Evolutionary conservation across 2,329 filamentous ascomycete species (phyloP), one percentile per base, ranked within the genome.

Genomic region (Claviceps sorghi): DNA sequence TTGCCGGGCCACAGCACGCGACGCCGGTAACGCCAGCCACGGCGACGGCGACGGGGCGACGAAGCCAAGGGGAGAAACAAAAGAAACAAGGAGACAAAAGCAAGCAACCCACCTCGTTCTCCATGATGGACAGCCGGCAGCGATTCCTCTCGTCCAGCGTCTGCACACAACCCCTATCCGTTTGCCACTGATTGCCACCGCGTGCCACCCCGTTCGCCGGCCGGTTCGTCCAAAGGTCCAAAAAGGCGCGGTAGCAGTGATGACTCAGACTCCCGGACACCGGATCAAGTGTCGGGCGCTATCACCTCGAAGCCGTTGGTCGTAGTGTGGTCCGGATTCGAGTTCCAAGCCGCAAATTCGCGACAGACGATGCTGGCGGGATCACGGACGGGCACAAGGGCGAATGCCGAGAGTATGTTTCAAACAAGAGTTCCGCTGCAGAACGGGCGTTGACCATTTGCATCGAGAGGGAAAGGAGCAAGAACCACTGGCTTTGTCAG

Each of bases 91-190:
- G n/a, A 30, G 11, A 38, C 2, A 42, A 29, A 6, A 45, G 34
- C 9, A 48, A 22, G 17, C 30, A 6, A 60, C 58, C 55, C 41
- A 56, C 58, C 50, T 55, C 53, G 52, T 55, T 55, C 45, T 59
- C 58, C 58, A 60, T 60, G 54, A 49, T 56, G 53, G 55, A 52
- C 43, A 44, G 40, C 30, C 43, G 30, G 41, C 36, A 38, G 32
- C 4, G 21, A 19, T 6, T 21, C 6, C 30, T 13, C 48, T 49
- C 15, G 5, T 29, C 45, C 21, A 43, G 19, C 19, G 3, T 43
- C 11, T 13, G 17, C 44, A 46, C 29, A 17, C 32, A 38, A 26
- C 17, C 7, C 21, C 8, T 40, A 22, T 42, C 6, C 9, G 22
- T 34, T 32, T 4, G n/a, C 45, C 45, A 36, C 26, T 5, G 26